phyloP scores from a whole-genome alignment of 2,329 filamentous ascomycete genomes.

The Botrytis fabae region DNA sequence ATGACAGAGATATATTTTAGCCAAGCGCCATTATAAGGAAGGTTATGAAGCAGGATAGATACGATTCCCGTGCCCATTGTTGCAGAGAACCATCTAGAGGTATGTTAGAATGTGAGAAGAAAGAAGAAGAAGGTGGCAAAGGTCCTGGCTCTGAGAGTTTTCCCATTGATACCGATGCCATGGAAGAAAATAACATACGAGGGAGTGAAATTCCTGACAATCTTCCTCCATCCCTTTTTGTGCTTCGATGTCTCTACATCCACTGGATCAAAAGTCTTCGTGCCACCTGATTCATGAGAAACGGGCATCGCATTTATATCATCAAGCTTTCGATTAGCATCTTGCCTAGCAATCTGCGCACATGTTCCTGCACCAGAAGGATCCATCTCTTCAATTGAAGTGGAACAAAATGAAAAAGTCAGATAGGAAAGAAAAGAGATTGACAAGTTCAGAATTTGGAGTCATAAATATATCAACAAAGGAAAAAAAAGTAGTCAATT shows the following conservation, averaged over 20 bases:
- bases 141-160: background rate
- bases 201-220: constrained; percentile 55
- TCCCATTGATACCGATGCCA: background rate
- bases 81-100: constrained; percentile 56
- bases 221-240: constrained; percentile 36
- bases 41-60: constrained; percentile 59
- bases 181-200: constrained; percentile 45
- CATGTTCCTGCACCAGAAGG: constrained; percentile 10
- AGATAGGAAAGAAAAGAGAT: no score
- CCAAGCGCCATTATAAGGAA: constrained; percentile 61
- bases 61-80: constrained; percentile 71
- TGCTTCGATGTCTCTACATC: constrained; percentile 9
- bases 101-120: background rate
- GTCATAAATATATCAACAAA: constrained; percentile 7
- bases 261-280: background rate
- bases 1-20: constrained; percentile 59
- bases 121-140: background rate
- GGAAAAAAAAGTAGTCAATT: background rate
- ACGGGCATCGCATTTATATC: background rate
- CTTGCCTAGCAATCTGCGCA: constrained; percentile 1
- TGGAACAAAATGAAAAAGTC: no score
- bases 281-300: background rate
- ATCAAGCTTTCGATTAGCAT: background rate
- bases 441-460: background rate
- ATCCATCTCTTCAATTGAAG: background rate